These are phyloP conservation scores for Yarrowia sp. DNA, from an alignment of 805 yeast species.

Conservation along the genomic window DNA sequence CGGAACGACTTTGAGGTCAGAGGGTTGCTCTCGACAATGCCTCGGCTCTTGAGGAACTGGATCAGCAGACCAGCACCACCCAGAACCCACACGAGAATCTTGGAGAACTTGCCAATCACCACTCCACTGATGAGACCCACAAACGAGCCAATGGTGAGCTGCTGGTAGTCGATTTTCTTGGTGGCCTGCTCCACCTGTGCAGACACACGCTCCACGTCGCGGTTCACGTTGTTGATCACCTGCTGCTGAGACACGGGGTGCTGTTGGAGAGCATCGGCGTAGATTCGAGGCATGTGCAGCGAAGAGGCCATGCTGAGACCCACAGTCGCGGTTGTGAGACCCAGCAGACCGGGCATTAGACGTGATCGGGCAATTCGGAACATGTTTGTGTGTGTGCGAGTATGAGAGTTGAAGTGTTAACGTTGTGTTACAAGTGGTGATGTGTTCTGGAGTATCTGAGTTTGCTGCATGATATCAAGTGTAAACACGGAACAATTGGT, in stretches of 20 bases:
- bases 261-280: constrained; percentile 6
- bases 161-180: constrained; percentile 57
- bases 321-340: constrained; percentile 23
- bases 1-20: constrained; percentile 40
- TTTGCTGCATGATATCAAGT: constrained; percentile 9
- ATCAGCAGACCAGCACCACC: constrained; percentile 55
- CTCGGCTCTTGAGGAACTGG: constrained; percentile 65
- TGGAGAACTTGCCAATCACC: constrained; percentile 65
- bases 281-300: constrained; percentile 15
- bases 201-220: constrained; percentile 24
- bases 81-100: constrained; percentile 59
- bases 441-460: constrained; percentile 1
- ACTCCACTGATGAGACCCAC: constrained; percentile 66
- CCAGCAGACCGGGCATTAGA: constrained; percentile 19
- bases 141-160: constrained; percentile 68
- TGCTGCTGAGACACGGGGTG: constrained; percentile 11
- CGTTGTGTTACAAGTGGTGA: neutral
- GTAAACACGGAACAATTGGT: no score
- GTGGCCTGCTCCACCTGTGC: constrained; percentile 7
- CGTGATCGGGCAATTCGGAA: constrained; percentile 31
- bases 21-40: constrained; percentile 49
- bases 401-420: neutral
- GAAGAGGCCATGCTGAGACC: constrained; percentile 22
- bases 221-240: constrained; percentile 26
- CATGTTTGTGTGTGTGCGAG: neutral